Conservation (phyloP, 805 yeast genomes). For the Kazachstania martiniae region DNA sequence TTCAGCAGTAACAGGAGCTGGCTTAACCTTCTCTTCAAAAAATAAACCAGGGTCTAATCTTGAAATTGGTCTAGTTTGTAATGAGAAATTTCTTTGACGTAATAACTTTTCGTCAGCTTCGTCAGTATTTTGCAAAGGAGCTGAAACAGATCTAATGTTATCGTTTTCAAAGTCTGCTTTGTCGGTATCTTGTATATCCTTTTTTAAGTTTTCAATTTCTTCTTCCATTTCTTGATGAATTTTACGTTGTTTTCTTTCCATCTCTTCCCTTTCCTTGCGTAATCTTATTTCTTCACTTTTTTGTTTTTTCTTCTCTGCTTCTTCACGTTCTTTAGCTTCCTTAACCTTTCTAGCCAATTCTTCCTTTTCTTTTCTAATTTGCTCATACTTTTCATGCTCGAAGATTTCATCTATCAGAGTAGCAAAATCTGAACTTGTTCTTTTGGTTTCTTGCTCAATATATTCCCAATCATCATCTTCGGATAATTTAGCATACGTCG, state of each 20-base stretch:
- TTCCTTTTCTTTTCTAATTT: conserved; percentile 38
- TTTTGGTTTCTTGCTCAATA: conserved; percentile 59
- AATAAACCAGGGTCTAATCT: conserved; percentile 34
- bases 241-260: conserved; percentile 13
- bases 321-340: conserved; percentile 37
- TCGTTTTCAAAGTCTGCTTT: conserved; percentile 6
- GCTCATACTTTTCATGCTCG: conserved; percentile 58
- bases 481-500: conserved; percentile 63
- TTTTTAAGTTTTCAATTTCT: conserved; percentile 14
- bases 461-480: conserved; percentile 56
- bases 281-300: conserved; percentile 16
- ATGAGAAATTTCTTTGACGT: conserved; percentile 31
- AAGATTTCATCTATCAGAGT: conserved; percentile 66
- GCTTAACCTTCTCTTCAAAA: conserved; percentile 7
- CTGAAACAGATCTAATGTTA: conserved; percentile 30
- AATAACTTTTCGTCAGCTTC: conserved; percentile 11
- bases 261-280: conserved; percentile 14
- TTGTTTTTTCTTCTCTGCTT: conserved; percentile 28
- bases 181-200: conserved; percentile 5
- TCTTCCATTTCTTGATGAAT: conserved; percentile 23
- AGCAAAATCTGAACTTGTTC: conserved; percentile 73
- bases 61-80: conserved; percentile 34
- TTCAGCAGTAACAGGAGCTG: conserved; percentile 9
- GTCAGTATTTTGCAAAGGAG: conserved; percentile 22
- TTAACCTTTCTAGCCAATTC: conserved; percentile 35